phyloP scores from a whole-genome alignment of 768 basidiomycete species.

The Paxillus ammoniavirescens region DNA sequence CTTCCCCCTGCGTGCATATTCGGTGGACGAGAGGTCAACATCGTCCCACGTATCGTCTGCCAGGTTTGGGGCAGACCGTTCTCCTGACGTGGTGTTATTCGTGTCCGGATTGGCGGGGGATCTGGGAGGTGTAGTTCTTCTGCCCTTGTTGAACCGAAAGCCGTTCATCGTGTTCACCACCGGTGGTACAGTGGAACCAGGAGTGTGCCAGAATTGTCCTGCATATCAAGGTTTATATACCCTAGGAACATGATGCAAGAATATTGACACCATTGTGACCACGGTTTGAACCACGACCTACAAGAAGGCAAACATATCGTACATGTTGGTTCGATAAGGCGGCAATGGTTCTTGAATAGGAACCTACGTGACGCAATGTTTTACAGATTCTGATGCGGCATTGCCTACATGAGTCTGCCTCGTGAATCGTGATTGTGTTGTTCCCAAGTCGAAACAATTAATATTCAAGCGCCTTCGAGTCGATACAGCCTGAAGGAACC shows the following conservation, averaged over 20 bases:
- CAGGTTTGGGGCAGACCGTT: conserved; percentile 6
- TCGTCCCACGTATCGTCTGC: conserved; percentile 9
- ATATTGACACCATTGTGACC: neutral
- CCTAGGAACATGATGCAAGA: neutral
- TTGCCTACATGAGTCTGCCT: too few relatives aligned
- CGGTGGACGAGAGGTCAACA: conserved; percentile 27
- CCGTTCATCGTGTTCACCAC: neutral
- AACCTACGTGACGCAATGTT: too few relatives aligned
- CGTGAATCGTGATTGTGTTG: too few relatives aligned
- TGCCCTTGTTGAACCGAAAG: neutral
- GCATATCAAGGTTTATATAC: neutral
- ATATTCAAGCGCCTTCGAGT: too few relatives aligned
- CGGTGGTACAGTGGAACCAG: neutral
- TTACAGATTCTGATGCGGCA: too few relatives aligned
- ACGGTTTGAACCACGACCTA: neutral
- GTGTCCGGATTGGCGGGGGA: too few relatives aligned
- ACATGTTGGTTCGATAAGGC: too few relatives aligned
- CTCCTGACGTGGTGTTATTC: neutral
- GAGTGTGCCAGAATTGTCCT: neutral
- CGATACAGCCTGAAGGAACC: too few relatives aligned
- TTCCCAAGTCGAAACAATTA: too few relatives aligned
- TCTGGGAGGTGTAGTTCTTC: neutral
- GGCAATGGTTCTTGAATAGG: too few relatives aligned
- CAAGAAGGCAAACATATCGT: too few relatives aligned
- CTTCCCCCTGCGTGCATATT: conserved; percentile 40